Evolutionary conservation across 164 flowering plant species (phyloP).

Genomic region (Chimonanthus praecox): DNA sequence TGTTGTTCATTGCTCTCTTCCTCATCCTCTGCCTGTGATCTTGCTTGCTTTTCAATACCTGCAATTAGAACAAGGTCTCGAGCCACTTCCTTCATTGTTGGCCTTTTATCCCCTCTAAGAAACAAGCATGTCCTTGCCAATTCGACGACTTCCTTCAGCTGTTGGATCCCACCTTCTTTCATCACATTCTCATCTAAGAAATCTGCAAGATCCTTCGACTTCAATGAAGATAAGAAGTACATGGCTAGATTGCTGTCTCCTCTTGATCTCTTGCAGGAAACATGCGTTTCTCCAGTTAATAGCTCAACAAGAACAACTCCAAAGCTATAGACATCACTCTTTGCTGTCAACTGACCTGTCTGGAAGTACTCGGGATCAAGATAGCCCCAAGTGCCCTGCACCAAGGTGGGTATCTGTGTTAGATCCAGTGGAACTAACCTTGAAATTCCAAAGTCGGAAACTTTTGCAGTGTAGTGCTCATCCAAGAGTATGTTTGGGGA

Average conservation of each 20-base stretch:
- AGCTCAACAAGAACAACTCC: constrained; percentile 40
- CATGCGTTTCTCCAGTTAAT: constrained; percentile 25
- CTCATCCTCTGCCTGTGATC: constrained; percentile 1
- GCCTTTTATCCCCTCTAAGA: constrained; percentile 14
- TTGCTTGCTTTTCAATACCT: not conserved
- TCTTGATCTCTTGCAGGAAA: constrained; percentile 7
- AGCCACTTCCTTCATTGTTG: constrained; percentile 19
- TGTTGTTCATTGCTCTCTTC: constrained; percentile 2
- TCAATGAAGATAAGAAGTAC: constrained; percentile 22
- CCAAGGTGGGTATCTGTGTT: constrained; percentile 25
- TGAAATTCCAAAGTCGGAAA: constrained; percentile 44
- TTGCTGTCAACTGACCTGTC: constrained; percentile 31
- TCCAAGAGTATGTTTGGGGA: constrained; percentile 39
- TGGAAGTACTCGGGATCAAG: constrained; percentile 41
- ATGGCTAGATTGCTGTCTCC: constrained; percentile 18
- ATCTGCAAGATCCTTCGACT: constrained; percentile 5
- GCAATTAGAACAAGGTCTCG: constrained; percentile 8
- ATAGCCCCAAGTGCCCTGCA: constrained; percentile 44
- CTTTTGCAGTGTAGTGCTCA: constrained; percentile 31
- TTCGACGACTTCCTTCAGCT: constrained; percentile 6
- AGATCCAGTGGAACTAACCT: constrained; percentile 34
- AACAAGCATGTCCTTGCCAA: constrained; percentile 12
- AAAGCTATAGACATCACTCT: constrained; percentile 43
- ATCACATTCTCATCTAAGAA: constrained; percentile 7
- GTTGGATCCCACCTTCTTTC: constrained; percentile 6